phyloP scores from a whole-genome alignment of 768 basidiomycete species.

The Cystobasidium ongulense region DNA sequence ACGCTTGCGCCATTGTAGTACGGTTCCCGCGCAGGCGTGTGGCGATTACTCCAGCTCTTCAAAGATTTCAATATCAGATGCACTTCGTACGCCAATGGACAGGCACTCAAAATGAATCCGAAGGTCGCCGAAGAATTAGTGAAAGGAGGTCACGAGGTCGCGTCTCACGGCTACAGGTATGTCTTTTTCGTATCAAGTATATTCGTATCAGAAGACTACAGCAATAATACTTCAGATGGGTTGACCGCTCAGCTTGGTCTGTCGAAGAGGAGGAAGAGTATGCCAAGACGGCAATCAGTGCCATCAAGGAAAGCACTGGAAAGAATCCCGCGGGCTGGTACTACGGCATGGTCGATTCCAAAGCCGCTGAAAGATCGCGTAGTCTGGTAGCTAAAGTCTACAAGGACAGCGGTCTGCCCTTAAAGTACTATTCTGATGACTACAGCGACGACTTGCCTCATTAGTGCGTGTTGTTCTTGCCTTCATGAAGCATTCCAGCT shows the following conservation, averaged over 20 bases:
- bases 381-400: neutral
- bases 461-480: neutral
- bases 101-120: constrained; percentile 2
- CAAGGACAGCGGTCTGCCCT: neutral
- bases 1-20: neutral
- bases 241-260: neutral
- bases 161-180: neutral
- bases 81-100: neutral
- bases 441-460: constrained; percentile 11
- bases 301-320: neutral
- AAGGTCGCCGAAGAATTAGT: neutral
- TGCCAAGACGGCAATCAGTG: neutral
- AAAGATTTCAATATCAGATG: neutral
- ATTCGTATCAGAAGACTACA: no score
- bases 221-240: no score
- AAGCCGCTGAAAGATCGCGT: neutral
- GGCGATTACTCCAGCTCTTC: neutral
- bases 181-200: no score
- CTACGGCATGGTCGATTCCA: constrained; percentile 5
- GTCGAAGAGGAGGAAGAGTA: neutral
- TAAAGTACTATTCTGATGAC: constrained; percentile 13
- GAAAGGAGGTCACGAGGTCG: neutral
- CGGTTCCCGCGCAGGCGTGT: neutral
- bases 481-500: neutral
- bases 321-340: neutral